These are phyloP conservation scores for Debaryomyces sp. DNA, from an alignment of 1,139 yeast genomes.

Conservation along the genomic window DNA sequence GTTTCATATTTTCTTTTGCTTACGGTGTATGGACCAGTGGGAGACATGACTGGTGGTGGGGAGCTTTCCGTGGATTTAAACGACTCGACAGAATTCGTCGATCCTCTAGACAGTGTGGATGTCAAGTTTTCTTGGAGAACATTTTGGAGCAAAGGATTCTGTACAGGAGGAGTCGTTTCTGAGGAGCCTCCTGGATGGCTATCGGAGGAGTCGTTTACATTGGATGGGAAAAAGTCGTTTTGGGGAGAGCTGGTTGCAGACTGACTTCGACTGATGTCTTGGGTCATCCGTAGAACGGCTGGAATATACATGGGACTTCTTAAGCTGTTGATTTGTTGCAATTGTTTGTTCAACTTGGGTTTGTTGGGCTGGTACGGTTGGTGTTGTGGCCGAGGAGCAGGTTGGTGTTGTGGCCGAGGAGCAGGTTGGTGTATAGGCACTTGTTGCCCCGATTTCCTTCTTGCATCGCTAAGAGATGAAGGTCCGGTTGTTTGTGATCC, in stretches of 20 bases:
- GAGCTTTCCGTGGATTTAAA: slow-evolving; percentile 34
- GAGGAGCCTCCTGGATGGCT: slow-evolving; percentile 6
- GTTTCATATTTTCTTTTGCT: slow-evolving; percentile 29
- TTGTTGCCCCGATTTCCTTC: slow-evolving; percentile 15
- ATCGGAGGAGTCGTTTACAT: not conserved
- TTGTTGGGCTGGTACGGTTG: slow-evolving; percentile 4
- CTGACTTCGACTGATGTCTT: slow-evolving; percentile 4
- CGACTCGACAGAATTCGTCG: slow-evolving; percentile 41
- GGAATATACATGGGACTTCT: slow-evolving; percentile 88
- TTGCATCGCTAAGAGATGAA: slow-evolving; percentile 21
- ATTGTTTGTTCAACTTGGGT: slow-evolving; percentile 19
- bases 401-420: slow-evolving; percentile 8
- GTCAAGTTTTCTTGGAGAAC: not conserved
- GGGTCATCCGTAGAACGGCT: slow-evolving; percentile 73
- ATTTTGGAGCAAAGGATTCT: slow-evolving; percentile 5
- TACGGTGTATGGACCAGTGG: slow-evolving; percentile 12
- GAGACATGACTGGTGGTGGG: slow-evolving; percentile 18
- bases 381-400: no score
- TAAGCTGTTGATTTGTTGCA: slow-evolving; percentile 68
- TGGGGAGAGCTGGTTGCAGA: slow-evolving; percentile 6
- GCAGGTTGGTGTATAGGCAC: slow-evolving; percentile 3
- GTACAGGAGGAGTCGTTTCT: not conserved
- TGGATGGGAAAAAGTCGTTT: not conserved
- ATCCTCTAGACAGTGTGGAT: slow-evolving; percentile 22
- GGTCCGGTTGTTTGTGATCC: slow-evolving; percentile 24